These are phyloP conservation scores for Lactifluus subvellereus DNA, from an alignment of 768 basidiomycete genomes.

Conservation along the genomic window DNA sequence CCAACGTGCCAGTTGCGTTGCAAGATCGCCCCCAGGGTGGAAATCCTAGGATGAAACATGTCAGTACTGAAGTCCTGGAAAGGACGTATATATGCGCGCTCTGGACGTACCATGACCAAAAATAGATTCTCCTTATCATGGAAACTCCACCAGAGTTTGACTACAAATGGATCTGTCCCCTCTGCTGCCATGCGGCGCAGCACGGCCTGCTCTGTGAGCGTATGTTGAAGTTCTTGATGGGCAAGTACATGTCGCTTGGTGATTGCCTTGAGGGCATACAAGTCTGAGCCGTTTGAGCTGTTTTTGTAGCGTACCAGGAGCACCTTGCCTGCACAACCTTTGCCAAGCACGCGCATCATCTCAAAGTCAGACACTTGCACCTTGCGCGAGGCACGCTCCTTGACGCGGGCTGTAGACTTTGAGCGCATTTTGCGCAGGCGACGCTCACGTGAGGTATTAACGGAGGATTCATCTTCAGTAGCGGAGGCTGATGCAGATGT, in stretches of 20 bases:
- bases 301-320: conserved; percentile 80
- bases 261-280: conserved; percentile 96
- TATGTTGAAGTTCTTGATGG: conserved; percentile 94
- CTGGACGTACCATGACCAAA: conserved; percentile 75
- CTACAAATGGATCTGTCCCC: conserved; percentile 87
- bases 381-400: conserved; percentile 56
- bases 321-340: conserved; percentile 97
- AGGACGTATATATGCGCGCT: conserved; percentile 5
- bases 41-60: conserved; percentile 55
- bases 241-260: conserved; percentile 96
- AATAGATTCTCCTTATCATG: conserved; percentile 97
- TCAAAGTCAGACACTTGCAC: conserved; percentile 90
- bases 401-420: conserved; percentile 45
- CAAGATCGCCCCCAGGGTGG: conserved; percentile 93
- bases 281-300: conserved; percentile 49
- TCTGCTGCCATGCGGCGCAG: conserved; percentile 90
- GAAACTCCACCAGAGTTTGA: conserved; percentile 95
- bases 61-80: not conserved
- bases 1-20: conserved; percentile 95
- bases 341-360: conserved; percentile 93
- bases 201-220: conserved; percentile 93
- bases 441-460: conserved; percentile 45
- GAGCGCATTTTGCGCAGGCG: conserved; percentile 49
- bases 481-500: conserved; percentile 49
- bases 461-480: conserved; percentile 64